phyloP scores from a whole-genome alignment of 202 grass and related monocot genomes.

The Brachypodium distachyon region DNA sequence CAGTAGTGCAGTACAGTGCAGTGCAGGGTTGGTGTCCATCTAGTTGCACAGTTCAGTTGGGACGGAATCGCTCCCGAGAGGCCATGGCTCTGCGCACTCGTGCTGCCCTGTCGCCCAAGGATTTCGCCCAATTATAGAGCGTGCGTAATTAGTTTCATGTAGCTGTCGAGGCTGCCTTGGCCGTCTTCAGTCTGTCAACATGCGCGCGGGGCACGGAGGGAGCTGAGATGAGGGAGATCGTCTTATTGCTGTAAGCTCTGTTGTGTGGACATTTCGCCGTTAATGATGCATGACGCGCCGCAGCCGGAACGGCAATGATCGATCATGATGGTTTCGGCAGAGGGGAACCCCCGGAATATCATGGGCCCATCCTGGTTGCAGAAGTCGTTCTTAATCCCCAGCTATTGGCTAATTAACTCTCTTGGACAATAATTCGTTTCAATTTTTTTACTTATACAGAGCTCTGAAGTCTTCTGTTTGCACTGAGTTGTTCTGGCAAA shows the following conservation, averaged over 20 bases:
- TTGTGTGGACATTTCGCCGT: constrained; percentile 11
- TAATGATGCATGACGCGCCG: constrained; percentile 16
- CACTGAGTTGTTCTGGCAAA: too few species aligned
- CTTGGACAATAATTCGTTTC: too few species aligned
- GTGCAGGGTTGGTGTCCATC: too few species aligned
- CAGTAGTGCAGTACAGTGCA: too few species aligned
- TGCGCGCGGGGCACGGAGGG: not conserved
- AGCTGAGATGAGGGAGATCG: not conserved
- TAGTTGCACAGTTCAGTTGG: too few species aligned
- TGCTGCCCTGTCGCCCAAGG: not conserved
- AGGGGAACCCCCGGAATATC: not conserved
- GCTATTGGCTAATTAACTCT: not conserved
- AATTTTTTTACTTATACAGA: too few species aligned
- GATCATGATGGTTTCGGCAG: constrained; percentile 9
- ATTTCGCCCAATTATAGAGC: not conserved
- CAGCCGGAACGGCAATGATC: constrained; percentile 11
- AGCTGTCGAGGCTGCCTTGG: not conserved
- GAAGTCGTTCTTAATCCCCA: not conserved
- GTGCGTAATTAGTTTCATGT: not conserved
- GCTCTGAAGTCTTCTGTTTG: too few species aligned
- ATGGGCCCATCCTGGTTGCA: not conserved
- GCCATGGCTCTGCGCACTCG: not conserved
- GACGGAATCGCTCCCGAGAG: not conserved
- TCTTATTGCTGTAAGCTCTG: not conserved
- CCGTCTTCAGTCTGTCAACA: not conserved